phyloP scores from a whole-genome alignment of 2,329 filamentous ascomycete genomes.

The Pestalotiopsis sp. region DNA sequence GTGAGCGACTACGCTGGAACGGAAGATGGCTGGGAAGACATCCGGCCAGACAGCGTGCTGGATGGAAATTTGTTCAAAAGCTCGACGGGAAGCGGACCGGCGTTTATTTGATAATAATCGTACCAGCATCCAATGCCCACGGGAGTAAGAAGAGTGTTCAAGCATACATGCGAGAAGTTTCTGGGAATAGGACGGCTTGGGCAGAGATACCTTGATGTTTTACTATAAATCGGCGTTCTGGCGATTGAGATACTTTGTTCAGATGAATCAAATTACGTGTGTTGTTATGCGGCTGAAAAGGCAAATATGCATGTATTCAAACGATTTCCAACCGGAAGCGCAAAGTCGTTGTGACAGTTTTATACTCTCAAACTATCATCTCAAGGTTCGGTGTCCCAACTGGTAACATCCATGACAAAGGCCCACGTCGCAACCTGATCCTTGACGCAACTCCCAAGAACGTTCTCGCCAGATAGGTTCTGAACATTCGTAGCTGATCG shows the following conservation, averaged over 20 bases:
- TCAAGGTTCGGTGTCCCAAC: too few relatives aligned
- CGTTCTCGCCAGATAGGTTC: too few relatives aligned
- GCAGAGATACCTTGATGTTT: not conserved
- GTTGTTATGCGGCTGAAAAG: too few relatives aligned
- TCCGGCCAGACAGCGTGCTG: conserved; percentile 8
- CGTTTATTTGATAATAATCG: conserved; percentile 8
- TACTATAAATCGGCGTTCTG: not conserved
- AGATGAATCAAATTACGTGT: not conserved
- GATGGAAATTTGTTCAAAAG: not conserved
- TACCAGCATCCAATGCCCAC: not conserved
- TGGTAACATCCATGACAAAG: too few relatives aligned
- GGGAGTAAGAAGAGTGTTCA: not conserved
- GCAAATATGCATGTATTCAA: too few relatives aligned
- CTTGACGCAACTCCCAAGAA: too few relatives aligned
- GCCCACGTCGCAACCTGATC: too few relatives aligned
- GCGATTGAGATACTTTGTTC: not conserved
- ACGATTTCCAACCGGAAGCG: too few relatives aligned
- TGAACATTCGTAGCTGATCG: too few relatives aligned
- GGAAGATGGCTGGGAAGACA: conserved; percentile 17
- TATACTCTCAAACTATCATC: too few relatives aligned
- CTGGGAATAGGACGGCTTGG: not conserved
- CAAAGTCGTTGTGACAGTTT: too few relatives aligned
- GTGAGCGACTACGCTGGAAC: conserved; percentile 4
- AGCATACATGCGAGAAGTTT: not conserved
- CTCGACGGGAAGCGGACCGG: conserved; percentile 10